Evolutionary conservation across 805 yeast species (phyloP).

Genomic region (Candida coquimbonensis): DNA sequence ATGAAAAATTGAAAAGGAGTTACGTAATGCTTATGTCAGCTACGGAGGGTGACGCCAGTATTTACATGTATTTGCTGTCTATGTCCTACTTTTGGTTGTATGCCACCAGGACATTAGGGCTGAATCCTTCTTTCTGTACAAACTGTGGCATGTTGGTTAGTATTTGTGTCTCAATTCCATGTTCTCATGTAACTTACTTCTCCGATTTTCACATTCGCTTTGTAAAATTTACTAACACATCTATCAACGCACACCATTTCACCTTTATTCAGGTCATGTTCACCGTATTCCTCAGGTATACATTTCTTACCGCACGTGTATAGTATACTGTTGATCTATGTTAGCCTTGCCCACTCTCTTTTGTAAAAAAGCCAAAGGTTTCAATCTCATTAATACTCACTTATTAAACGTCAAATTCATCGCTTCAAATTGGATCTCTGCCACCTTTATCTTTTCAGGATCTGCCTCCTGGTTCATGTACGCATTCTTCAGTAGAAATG

Average conservation of each 20-base stretch:
- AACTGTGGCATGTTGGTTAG: conserved; percentile 12
- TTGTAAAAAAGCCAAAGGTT: too few relatives aligned
- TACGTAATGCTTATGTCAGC: too few relatives aligned
- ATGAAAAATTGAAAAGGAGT: neutral
- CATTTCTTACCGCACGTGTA: conserved; percentile 68
- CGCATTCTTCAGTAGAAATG: conserved; percentile 45
- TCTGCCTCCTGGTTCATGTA: conserved; percentile 46
- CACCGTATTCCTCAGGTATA: conserved; percentile 79
- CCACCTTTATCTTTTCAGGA: conserved; percentile 53
- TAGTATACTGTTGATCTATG: conserved; percentile 36
- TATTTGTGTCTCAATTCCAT: neutral
- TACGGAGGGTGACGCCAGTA: neutral
- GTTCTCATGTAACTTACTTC: conserved; percentile 21
- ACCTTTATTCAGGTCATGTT: conserved; percentile 77
- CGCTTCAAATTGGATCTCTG: conserved; percentile 63
- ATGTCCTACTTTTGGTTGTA: conserved; percentile 9
- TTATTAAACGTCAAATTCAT: conserved; percentile 47
- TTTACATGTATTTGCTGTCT: neutral
- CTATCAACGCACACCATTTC: conserved; percentile 78
- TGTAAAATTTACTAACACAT: conserved; percentile 79
- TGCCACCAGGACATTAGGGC: conserved; percentile 18
- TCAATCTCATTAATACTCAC: conserved; percentile 16
- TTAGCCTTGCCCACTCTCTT: conserved; percentile 6
- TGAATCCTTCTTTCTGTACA: conserved; percentile 19
- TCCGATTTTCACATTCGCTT: conserved; percentile 60